A percentile compares a stretch with the other conserved stretches of the same genome.
Evolutionary conservation across 257 asterid genomes (phyloP).

Genomic region (Parsonsia alboflavescens): DNA sequence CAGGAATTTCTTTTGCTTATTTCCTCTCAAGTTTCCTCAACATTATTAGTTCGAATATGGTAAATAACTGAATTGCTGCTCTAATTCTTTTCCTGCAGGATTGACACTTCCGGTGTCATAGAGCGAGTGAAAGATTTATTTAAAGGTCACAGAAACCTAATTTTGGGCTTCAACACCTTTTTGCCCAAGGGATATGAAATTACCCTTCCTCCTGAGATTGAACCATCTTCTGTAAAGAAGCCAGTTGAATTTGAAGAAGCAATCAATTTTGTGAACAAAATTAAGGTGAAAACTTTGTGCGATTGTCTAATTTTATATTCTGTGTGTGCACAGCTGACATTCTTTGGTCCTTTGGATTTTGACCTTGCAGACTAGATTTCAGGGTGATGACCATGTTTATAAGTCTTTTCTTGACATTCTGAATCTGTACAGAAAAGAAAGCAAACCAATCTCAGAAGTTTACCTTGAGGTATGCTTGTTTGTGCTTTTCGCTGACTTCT

Average conservation of each 20-base stretch:
- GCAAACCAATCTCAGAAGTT: conserved; percentile 65
- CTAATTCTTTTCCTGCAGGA: conserved; percentile 36
- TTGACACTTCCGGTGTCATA: conserved; percentile 61
- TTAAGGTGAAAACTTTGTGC: conserved; percentile 57
- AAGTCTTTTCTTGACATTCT: conserved; percentile 87
- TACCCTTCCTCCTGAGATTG: conserved; percentile 42
- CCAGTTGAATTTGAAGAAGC: conserved; percentile 80
- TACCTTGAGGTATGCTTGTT: conserved; percentile 63
- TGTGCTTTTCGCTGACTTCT: conserved; percentile 17
- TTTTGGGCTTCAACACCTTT: conserved; percentile 92
- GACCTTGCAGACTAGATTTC: conserved; percentile 73
- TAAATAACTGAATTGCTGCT: conserved; percentile 3
- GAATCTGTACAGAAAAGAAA: conserved; percentile 73
- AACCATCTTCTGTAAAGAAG: conserved; percentile 51
- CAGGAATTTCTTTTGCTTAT: conserved; percentile 6
- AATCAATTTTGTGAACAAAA: conserved; percentile 68
- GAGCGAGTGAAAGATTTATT: conserved; percentile 76
- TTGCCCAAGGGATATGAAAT: conserved; percentile 78
- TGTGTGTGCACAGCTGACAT: conserved; percentile 6
- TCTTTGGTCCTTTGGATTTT: conserved; percentile 26
- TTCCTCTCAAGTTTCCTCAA: conserved; percentile 12
- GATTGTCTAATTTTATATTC: conserved; percentile 7
- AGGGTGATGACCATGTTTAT: conserved; percentile 77
- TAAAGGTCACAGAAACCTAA: conserved; percentile 70
- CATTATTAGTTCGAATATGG: conserved; percentile 8